Evolutionary conservation across 1,139 yeast genomes (phyloP), one percentile per base, ranked within the genome.

Genomic region (Meyerozyma elateridarum): DNA sequence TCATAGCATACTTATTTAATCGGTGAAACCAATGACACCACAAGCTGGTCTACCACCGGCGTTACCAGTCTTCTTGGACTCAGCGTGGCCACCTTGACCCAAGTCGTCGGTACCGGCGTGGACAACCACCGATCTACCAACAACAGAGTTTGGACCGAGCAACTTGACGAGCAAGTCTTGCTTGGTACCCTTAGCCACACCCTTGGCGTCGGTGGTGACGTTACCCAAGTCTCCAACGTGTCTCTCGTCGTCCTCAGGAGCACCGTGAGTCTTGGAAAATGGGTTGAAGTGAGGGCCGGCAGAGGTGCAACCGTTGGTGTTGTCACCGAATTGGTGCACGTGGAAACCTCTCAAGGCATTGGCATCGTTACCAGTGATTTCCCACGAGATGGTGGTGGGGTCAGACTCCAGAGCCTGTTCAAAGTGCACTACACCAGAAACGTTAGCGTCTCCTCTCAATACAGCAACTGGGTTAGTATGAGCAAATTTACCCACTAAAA

Each of bases 231-330:
- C 98, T 64, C 98, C 98, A 53, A 85, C 95, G 68, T 91, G 98
- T 73, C 98, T 85, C 50, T 56, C 68, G 48, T 77, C 85, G 54
- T 83, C 95, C 54, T 78, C 80, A 62, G 96, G 96, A 39, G 93
- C 88, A 66, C 98, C 98, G 64, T 91, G 98, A 48, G 78, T 76
- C 72, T 83, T 81, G 48, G 76, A 70, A 61, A 83, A 84, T 46
- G 97, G 97, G 76, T 91, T 91, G 79, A 87, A 89, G 70, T 91
- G 98, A 39, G 96, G 96, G 54, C 98, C 98, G 36, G 98, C 97
- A 45, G 96, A 87, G 41, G 96, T 88, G 70, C 97, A 89, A 43
- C 98, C 97, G 61, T 91, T 89, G 68, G 97, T 88, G 77, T 88
- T 87, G 73, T 91, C 98, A 70, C 98, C 98, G 55, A 89, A 91